Evolutionary conservation across 768 basidiomycete species (phyloP), one percentile per base, ranked within the genome.

Genomic region (Hericium alpestre): DNA sequence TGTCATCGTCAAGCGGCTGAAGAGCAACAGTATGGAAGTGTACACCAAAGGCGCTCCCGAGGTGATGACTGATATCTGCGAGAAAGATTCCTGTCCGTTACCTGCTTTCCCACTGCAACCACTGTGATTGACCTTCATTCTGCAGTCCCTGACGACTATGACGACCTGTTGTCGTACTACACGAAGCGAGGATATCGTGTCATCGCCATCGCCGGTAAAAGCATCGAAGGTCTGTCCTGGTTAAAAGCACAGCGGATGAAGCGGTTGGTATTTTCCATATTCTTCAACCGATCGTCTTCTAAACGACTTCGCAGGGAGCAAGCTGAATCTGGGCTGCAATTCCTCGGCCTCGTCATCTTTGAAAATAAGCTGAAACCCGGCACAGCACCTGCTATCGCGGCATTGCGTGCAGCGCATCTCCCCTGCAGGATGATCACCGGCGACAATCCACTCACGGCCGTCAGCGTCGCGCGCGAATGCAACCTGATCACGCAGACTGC

Each of bases 21-120:
- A 88, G 69, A 94, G 94, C 62, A 82, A 72, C 54, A 92, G 89
- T 68, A 97, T 99, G 93, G 96, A 99, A 67, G 78, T 97, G 11
- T 98, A 98, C 67, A 93, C 94, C 64, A 99, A 99, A 67, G 96
- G 96, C n/a, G 96, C 96, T 1, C 96, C 96, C 0, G 96, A 99
- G 70, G 92, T 97, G 56, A 98, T 99, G 94, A 69, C 72, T 7
- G 93, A 94, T 43, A 97, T 99, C 56, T 99, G 96, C 68, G 88
- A 93, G 55, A 84, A 78, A 59, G 81, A 87, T 53, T 90, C 94
- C n/a, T 85, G 95, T 98, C 64, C 63, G 93, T 75, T 4, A 39
- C 37, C 58, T 48, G 25, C 25, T 46, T n/a, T 38, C 38, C 59
- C 48, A n/a, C 58, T 55, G 20, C 41, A n/a, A 32, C 5, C 20